Evolutionary conservation across 2,329 filamentous ascomycete genomes (phyloP).

Genomic region (Verticillium klebahnii): DNA sequence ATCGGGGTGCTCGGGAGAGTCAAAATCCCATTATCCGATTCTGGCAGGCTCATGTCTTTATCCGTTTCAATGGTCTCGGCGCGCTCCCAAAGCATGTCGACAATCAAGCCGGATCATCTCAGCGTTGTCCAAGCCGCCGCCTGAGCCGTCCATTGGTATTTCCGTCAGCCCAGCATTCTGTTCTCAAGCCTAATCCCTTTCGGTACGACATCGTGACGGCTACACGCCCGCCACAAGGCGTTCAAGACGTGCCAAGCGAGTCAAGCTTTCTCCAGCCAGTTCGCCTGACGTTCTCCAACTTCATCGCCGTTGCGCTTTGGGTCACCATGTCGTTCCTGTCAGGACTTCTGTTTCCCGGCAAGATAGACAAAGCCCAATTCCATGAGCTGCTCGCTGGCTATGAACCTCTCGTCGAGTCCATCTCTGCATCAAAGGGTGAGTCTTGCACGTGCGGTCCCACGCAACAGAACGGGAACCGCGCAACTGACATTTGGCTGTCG

Average conservation of each 20-base stretch:
- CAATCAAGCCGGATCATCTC: too few species aligned
- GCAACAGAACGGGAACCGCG: constrained; percentile 1
- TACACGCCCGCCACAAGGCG: background rate
- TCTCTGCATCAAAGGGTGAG: constrained; percentile 43
- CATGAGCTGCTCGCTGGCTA: constrained; percentile 30
- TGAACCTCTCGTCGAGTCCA: constrained; percentile 31
- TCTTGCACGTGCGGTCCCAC: constrained; percentile 5
- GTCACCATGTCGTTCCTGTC: background rate
- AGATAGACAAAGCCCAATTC: constrained; percentile 28
- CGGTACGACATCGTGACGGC: background rate
- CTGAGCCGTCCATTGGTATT: too few species aligned
- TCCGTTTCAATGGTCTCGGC: background rate
- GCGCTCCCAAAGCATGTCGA: background rate
- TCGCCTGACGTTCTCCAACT: background rate
- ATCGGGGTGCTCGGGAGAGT: background rate
- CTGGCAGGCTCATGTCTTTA: background rate
- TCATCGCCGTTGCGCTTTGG: background rate
- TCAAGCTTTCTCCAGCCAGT: background rate
- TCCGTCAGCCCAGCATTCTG: too few species aligned
- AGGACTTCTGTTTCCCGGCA: constrained; percentile 8
- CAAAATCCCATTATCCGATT: background rate
- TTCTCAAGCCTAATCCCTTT: too few species aligned
- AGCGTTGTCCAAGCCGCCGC: too few species aligned
- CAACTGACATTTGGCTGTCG: background rate
- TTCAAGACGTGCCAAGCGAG: background rate